A percentile compares a stretch with the other conserved stretches of the same genome.
These are phyloP conservation scores for Mycena kentingensis DNA, from an alignment of 768 basidiomycete genomes.

Conservation along the genomic window DNA sequence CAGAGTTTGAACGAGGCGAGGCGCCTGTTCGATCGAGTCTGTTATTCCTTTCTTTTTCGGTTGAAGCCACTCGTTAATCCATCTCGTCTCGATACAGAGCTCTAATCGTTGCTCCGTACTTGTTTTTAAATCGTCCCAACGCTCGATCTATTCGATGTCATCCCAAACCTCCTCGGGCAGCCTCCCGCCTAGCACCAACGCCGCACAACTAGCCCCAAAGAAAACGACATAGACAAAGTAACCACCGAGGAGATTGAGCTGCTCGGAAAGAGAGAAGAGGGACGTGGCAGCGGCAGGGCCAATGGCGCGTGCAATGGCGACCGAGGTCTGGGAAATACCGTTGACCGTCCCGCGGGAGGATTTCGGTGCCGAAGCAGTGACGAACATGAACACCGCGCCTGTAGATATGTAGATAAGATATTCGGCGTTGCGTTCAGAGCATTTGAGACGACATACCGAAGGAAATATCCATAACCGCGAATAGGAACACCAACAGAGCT, in stretches of 20 bases:
- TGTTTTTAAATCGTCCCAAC: no score
- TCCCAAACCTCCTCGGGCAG: conserved; percentile 44
- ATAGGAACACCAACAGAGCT: conserved; percentile 28
- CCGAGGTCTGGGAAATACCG: conserved; percentile 47
- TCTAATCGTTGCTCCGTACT: no score
- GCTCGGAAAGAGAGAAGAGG: conserved; percentile 40
- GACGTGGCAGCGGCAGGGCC: conserved; percentile 36
- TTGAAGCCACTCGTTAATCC: no score
- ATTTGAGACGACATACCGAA: conserved; percentile 36
- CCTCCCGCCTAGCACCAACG: conserved; percentile 32
- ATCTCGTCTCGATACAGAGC: no score
- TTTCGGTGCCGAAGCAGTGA: conserved; percentile 52
- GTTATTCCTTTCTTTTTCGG: no score
- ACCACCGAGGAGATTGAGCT: conserved; percentile 38
- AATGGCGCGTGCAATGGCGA: conserved; percentile 33
- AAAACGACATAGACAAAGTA: conserved; percentile 39
- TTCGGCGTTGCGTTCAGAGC: no score
- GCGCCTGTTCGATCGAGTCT: no score
- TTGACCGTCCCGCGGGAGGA: conserved; percentile 53
- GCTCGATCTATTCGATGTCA: conserved; percentile 16
- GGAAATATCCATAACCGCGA: conserved; percentile 24
- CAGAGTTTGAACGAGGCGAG: no score
- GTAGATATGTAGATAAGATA: no score
- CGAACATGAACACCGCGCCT: conserved; percentile 53
- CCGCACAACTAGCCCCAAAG: conserved; percentile 32